Conservation (phyloP, 768 basidiomycete genomes). For the Xerocomus potaroensis region DNA sequence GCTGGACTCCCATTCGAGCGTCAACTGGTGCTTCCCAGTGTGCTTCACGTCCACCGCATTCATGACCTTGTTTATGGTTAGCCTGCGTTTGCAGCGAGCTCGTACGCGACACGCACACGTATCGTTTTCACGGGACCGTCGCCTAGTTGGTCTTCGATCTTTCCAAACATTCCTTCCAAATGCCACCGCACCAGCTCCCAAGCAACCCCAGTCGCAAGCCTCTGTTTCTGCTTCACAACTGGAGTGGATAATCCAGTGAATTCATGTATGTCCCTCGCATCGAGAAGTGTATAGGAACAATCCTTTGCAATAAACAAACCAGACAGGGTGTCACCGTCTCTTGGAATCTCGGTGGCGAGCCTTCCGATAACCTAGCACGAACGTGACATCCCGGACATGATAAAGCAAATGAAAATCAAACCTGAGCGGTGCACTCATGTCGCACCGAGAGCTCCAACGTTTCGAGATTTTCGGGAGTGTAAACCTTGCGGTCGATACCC, state of each 20-base stretch:
- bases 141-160: conserved; percentile 64
- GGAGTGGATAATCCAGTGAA: conserved; percentile 87
- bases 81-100: neutral
- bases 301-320: conserved; percentile 90
- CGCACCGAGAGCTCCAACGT: conserved; percentile 81
- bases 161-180: conserved; percentile 90
- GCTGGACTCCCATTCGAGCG: conserved; percentile 90
- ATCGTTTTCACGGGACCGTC: conserved; percentile 57
- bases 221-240: conserved; percentile 80
- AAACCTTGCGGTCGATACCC: conserved; percentile 89
- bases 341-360: conserved; percentile 70
- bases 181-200: conserved; percentile 97
- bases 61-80: conserved; percentile 67
- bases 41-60: conserved; percentile 79
- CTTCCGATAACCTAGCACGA: conserved; percentile 74
- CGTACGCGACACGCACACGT: conserved; percentile 45
- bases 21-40: conserved; percentile 67
- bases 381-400: neutral
- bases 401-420: conserved; percentile 27
- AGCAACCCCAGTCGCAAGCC: conserved; percentile 71
- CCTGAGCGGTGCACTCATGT: conserved; percentile 88
- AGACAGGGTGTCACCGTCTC: conserved; percentile 66
- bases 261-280: conserved; percentile 82
- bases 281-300: conserved; percentile 89
- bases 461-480: conserved; percentile 90